Evolutionary conservation across 495 filamentous ascomycete genomes (phyloP), one percentile per base, ranked within the genome.

Genomic region (Tuber umbilicatum): DNA sequence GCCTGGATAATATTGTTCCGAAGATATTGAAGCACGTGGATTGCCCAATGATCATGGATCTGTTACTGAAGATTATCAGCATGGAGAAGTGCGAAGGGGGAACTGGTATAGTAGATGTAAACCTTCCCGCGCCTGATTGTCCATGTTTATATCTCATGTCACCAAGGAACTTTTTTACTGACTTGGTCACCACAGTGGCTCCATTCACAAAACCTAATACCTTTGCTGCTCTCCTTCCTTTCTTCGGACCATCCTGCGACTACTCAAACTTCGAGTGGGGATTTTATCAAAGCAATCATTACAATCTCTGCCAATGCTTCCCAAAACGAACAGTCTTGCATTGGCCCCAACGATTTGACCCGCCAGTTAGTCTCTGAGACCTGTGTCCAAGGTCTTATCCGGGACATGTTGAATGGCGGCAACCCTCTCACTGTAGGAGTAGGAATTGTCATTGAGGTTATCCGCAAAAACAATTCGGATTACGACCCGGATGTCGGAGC

Each of bases 401-500:
- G 86, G 38, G 92, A 95, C 76, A 99, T 99, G 95, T 89, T 98
- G 31, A 88, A 90, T 43, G 95, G 95, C 40, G 96, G 95, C 60
- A 98, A 98, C 79, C 91, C 95, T 6, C 85, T 99, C 73, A 98
- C 95, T 1, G 97, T 98, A 55, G 96, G 95, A 31, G 95, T 99
- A 41, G 95, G 96, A 23, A 97, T 97, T 76, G 89, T 99, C 19
- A 98, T 99, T 77, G 95, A 99, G 83, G 95, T 99, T 40, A 99
- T 99, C 80, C 89, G 95, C 70, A 99, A 99, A 85, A 99, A 99
- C 81, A 99, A 99, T 81, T 98, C 96, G 0, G 95, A 99, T 83
- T 99, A 99, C 81, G 95, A 99, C 79, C 91, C 94, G 4, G 96
- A 98, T 77, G 90, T 92, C 76, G 87, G 92, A 68, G 86, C 90